Percentiles rank a stretch among this genome's conserved stretches.
Evolutionary conservation across 2,329 filamentous ascomycete species (phyloP).

Genomic region (Leptographium radiaticola): DNA sequence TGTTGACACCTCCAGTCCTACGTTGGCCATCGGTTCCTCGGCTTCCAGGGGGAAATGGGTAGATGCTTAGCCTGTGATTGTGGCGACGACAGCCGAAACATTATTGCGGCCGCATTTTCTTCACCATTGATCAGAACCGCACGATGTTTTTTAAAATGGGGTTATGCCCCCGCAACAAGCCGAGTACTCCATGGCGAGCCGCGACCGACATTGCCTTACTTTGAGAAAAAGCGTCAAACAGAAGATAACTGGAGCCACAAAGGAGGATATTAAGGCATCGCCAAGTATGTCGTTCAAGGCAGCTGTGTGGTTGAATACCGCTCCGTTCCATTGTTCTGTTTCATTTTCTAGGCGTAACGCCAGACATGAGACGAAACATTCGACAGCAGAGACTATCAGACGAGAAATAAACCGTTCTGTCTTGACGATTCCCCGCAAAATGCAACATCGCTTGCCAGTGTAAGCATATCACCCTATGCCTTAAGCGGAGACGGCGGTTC

Average conservation of each 20-base stretch:
- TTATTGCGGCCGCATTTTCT: not conserved
- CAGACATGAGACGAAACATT: constrained; percentile 1
- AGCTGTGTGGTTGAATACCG: not conserved
- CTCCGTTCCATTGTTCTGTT: not conserved
- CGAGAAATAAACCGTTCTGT: not conserved
- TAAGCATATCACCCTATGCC: not conserved
- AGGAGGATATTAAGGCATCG: not conserved
- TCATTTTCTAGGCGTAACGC: not conserved
- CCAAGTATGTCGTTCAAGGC: not conserved
- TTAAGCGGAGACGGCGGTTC: not conserved
- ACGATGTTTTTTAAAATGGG: not conserved
- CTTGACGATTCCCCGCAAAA: not conserved
- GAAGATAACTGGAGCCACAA: not conserved
- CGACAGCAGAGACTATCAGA: not conserved
- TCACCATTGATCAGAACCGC: not conserved
- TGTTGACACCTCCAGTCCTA: not conserved
- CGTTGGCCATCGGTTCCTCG: not conserved
- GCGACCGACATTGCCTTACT: not conserved
- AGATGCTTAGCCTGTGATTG: not conserved
- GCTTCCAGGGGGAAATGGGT: not conserved
- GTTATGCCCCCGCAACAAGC: not conserved
- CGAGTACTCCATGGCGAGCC: not conserved
- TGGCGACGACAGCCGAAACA: not conserved
- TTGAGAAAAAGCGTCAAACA: not conserved
- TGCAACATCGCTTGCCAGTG: not conserved